Conservation (phyloP, 371 early-diverging fungal species). For the Dinochytrium kinnereticum region DNA sequence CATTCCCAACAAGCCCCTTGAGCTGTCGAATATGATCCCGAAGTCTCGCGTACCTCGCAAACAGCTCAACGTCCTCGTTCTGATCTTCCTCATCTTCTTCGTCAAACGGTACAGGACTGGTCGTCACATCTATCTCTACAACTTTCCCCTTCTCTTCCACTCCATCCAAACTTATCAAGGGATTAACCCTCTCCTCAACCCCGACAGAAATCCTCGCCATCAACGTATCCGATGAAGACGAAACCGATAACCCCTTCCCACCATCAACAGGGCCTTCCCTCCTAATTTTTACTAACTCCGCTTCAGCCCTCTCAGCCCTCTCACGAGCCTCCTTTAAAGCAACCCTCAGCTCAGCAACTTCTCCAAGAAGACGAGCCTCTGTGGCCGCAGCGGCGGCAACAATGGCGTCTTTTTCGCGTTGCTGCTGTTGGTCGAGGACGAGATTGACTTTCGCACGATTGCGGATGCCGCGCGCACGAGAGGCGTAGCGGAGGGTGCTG, state of each 20-base stretch:
- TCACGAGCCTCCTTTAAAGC: background rate
- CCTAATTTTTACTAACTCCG: constrained; percentile 1
- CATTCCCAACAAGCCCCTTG: constrained; percentile 4
- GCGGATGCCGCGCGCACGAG: constrained; percentile 77
- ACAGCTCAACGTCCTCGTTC: background rate
- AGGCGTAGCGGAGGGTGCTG: constrained; percentile 88
- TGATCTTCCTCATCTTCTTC: background rate
- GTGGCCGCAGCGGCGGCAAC: constrained; percentile 5
- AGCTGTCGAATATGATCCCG: background rate
- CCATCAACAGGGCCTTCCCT: background rate
- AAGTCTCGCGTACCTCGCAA: constrained; percentile 10
- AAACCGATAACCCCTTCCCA: background rate
- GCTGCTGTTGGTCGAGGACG: constrained; percentile 20
- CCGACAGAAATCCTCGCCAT: background rate
- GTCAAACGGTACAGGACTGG: too few species aligned
- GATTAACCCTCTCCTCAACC: background rate
- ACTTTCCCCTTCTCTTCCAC: too few species aligned
- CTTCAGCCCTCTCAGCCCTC: background rate
- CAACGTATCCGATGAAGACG: background rate
- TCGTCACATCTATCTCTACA: background rate
- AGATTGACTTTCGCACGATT: constrained; percentile 70
- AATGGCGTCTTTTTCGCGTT: constrained; percentile 2
- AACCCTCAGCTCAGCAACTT: constrained; percentile 2
- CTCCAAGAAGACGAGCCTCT: background rate
- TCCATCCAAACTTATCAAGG: too few species aligned